These are phyloP conservation scores for Platismatia glauca DNA, from an alignment of 495 filamentous ascomycete species.

Conservation along the genomic window DNA sequence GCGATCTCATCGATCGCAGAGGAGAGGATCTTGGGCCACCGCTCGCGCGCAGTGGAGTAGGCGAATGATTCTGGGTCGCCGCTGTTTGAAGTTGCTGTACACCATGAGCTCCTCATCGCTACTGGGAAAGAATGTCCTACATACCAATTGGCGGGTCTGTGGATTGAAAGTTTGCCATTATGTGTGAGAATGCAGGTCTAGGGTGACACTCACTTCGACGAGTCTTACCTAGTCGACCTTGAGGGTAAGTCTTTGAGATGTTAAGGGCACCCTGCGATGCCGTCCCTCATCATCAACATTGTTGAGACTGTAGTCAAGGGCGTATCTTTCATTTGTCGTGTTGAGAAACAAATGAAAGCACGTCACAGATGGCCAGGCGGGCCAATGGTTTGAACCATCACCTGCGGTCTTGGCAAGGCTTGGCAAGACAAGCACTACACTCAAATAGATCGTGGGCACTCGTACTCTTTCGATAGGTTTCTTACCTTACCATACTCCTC, in stretches of 20 bases:
- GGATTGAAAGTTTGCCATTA: slow-evolving; percentile 1
- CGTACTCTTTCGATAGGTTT: no score
- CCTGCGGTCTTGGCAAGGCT: no score
- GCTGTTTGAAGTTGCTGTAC: slow-evolving; percentile 9
- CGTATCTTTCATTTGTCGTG: not conserved
- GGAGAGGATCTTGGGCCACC: slow-evolving; percentile 19
- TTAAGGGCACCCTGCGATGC: not conserved
- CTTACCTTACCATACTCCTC: no score
- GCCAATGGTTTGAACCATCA: no score
- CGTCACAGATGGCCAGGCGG: no score
- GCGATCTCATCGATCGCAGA: slow-evolving; percentile 11
- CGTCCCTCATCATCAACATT: not conserved
- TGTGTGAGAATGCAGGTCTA: not conserved
- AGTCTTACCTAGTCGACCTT: not conserved
- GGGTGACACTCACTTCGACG: not conserved
- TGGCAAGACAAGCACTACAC: no score
- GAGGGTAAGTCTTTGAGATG: not conserved
- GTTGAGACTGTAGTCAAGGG: not conserved
- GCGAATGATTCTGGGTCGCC: slow-evolving; percentile 14
- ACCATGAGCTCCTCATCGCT: not conserved
- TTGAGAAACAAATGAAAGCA: no score
- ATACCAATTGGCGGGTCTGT: slow-evolving; percentile 4
- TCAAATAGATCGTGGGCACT: no score
- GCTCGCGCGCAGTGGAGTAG: slow-evolving; percentile 10
- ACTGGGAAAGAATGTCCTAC: not conserved